Conservation (phyloP, 768 basidiomycete genomes). For the Chiua virens region DNA sequence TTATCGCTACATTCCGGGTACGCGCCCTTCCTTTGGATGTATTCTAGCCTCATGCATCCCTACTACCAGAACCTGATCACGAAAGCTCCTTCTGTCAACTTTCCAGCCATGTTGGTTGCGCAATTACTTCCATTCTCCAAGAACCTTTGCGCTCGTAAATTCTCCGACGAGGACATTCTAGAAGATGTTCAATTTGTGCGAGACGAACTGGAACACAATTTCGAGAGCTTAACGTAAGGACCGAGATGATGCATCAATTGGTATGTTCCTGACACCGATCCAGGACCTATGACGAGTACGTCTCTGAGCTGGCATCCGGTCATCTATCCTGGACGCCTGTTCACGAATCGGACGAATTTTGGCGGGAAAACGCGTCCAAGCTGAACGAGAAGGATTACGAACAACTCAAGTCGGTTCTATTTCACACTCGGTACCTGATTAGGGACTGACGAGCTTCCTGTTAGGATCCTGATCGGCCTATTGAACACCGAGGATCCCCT, state of each 20-base stretch:
- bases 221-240: slow-evolving; percentile 87
- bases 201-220: slow-evolving; percentile 81
- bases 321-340: slow-evolving; percentile 95
- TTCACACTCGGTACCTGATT: background rate
- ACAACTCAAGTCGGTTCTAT: slow-evolving; percentile 68
- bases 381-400: slow-evolving; percentile 83
- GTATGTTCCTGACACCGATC: slow-evolving; percentile 1
- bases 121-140: slow-evolving; percentile 85
- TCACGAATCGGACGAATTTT: slow-evolving; percentile 96
- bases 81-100: slow-evolving; percentile 84
- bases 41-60: slow-evolving; percentile 3
- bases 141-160: slow-evolving; percentile 81
- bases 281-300: slow-evolving; percentile 96
- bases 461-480: slow-evolving; percentile 71
- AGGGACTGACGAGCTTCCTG: background rate
- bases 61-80: slow-evolving; percentile 74
- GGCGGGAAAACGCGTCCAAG: slow-evolving; percentile 91
- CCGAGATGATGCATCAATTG: background rate
- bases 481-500: slow-evolving; percentile 66
- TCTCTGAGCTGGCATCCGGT: slow-evolving; percentile 84
- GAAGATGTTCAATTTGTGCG: slow-evolving; percentile 89
- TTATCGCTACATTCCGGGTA: slow-evolving; percentile 89
- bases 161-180: slow-evolving; percentile 91
- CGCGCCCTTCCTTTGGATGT: slow-evolving; percentile 8
- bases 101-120: slow-evolving; percentile 90